Conservation (phyloP, 148 eudicot species). For the Rheum nobile region DNA sequence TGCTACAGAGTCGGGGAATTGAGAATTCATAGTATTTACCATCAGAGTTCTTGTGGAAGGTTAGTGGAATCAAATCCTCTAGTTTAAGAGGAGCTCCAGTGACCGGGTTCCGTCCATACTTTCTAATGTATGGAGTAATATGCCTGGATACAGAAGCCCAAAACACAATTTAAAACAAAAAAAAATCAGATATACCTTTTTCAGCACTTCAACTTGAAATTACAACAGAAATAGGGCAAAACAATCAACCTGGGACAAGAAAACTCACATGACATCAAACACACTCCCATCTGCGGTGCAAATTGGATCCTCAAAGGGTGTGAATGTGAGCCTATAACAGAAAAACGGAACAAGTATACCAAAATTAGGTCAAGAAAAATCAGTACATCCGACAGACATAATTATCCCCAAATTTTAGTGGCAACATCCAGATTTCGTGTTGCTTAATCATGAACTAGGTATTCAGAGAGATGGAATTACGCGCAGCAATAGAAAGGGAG, state of each 20-base stretch:
- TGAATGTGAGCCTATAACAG: constrained; percentile 67
- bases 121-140: constrained; percentile 67
- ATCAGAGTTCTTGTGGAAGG: constrained; percentile 81
- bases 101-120: constrained; percentile 85
- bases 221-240: background rate
- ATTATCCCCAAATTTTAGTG: background rate
- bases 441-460: background rate
- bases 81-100: constrained; percentile 70
- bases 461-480: constrained; percentile 20
- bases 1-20: background rate
- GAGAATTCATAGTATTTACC: constrained; percentile 24
- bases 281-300: constrained; percentile 85
- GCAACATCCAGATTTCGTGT: background rate
- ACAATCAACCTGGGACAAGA: background rate
- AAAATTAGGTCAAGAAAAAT: background rate
- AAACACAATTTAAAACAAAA: background rate
- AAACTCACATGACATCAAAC: constrained; percentile 64
- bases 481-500: constrained; percentile 99
- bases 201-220: constrained; percentile 7
- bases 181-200: background rate
- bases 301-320: constrained; percentile 79
- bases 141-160: constrained; percentile 31
- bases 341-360: background rate
- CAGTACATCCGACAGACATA: background rate
- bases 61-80: constrained; percentile 71